phyloP scores from a whole-genome alignment of 1,284 basidiomycete species.

The Apiotrichum gracile region DNA sequence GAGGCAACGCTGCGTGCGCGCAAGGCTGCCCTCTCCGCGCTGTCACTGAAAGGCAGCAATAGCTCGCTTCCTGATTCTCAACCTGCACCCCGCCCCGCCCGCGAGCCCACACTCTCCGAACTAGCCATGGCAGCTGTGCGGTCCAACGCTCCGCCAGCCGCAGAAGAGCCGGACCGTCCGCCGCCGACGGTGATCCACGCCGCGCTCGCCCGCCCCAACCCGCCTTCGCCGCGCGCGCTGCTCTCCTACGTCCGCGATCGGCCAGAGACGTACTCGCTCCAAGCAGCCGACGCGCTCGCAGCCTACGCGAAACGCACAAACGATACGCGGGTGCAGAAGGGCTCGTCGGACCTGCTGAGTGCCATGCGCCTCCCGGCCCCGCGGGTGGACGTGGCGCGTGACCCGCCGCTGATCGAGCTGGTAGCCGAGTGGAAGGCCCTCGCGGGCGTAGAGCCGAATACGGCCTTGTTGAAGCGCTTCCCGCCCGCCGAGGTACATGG shows the following conservation, averaged over 20 bases:
- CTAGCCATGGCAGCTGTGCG: too few species aligned
- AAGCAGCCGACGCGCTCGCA: neutral
- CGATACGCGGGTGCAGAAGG: neutral
- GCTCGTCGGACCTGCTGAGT: neutral
- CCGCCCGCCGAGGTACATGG: too few species aligned
- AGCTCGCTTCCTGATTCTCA: too few species aligned
- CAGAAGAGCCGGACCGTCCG: neutral
- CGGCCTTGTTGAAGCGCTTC: neutral
- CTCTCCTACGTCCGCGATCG: neutral
- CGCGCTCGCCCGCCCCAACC: neutral
- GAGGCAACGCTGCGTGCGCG: neutral
- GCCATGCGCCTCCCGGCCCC: neutral
- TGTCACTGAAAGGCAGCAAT: too few species aligned
- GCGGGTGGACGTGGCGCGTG: neutral
- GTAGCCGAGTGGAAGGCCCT: neutral
- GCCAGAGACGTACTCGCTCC: neutral
- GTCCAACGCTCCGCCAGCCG: too few species aligned
- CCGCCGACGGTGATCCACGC: neutral
- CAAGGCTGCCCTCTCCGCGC: too few species aligned
- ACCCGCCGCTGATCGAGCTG: neutral
- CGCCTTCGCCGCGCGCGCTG: neutral
- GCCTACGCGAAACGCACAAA: neutral
- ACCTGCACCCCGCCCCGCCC: too few species aligned
- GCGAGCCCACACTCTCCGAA: too few species aligned
- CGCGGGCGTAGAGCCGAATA: neutral